Evolutionary conservation across 495 filamentous ascomycete species (phyloP), one percentile per base, ranked within the genome.

Genomic region (Daldinia bambusicola): DNA sequence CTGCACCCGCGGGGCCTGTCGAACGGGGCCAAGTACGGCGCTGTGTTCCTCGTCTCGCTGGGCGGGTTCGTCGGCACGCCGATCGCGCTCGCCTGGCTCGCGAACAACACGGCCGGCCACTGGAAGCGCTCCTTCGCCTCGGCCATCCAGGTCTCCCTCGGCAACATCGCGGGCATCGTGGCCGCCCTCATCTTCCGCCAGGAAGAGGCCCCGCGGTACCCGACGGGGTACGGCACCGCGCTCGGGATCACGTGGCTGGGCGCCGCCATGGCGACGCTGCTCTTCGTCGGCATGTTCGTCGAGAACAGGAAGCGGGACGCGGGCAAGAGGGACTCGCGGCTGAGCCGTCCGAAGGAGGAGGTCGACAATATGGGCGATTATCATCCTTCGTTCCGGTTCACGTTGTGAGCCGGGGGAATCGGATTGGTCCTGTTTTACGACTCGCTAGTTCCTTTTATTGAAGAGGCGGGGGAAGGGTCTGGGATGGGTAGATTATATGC

Each of bases 61-160:
- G 87, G 86, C 0, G 81, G 84, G 61, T 88, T 85, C 58, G 77
- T 82, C 8, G 80, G 80, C 41, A 76, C 84, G 0, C 85, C 87
- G 1, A 82, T 85, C 30, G 81, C 83, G 9, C 66, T 89, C 14
- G 84, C 84, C 1, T 90, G 88, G 89, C 81, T 89, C 8, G 16
- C 72, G 8, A 81, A 81, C 57, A 81, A 81, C 50, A 79, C 89
- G 4, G 83, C 84, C 1, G 88, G 88, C 16, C 87, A 90, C 67
- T 90, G 87, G 74, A 90, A 91, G 72, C 84, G 88, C 14, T 82
- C 84, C 10, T 84, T 90, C 22, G 84, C 82, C 3, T 82, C 85
- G 0, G 88, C 74, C 20, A 77, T 89, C 74, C 84, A 87, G 72
- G 77, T 89, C 52, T 80, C 82, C 0, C 80, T 89, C 55, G 88